Conservation (phyloP, 2,329 filamentous ascomycete genomes). For the Tolypocladium ovalisporum region DNA sequence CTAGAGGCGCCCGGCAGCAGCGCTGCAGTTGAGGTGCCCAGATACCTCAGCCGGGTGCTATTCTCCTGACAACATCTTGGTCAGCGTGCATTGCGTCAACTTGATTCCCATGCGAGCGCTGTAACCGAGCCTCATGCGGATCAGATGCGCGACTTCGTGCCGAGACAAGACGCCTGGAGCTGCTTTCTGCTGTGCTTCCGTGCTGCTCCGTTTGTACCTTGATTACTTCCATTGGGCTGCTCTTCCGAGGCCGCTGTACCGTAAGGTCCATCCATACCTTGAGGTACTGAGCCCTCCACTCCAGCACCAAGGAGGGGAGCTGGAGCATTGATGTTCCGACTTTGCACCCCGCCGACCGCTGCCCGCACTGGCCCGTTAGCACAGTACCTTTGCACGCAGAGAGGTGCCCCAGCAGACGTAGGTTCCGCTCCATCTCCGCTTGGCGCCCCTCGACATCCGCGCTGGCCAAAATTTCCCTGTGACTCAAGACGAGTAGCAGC, state of each 20-base stretch:
- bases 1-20: neutral
- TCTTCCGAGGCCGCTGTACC: neutral
- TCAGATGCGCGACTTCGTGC: neutral
- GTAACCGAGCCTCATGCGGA: too few species aligned
- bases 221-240: too few species aligned
- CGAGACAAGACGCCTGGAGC: neutral
- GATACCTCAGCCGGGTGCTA: too few species aligned
- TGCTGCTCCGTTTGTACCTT: neutral
- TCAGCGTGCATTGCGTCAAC: too few species aligned
- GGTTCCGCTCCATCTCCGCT: neutral
- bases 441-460: neutral
- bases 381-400: neutral
- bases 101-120: too few species aligned
- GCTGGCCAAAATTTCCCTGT: slow-evolving; percentile 26
- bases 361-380: neutral
- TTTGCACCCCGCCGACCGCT: slow-evolving; percentile 3
- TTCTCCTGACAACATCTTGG: too few species aligned
- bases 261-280: too few species aligned
- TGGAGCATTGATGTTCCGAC: slow-evolving; percentile 21
- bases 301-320: neutral
- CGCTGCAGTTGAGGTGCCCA: neutral
- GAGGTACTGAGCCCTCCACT: neutral
- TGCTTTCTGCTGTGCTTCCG: neutral
- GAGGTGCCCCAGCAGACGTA: slow-evolving; percentile 12
- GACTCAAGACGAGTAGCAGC: slow-evolving; percentile 19